Conservation (phyloP, 2,329 filamentous ascomycete species). For the Fusarium gaditjirri region DNA sequence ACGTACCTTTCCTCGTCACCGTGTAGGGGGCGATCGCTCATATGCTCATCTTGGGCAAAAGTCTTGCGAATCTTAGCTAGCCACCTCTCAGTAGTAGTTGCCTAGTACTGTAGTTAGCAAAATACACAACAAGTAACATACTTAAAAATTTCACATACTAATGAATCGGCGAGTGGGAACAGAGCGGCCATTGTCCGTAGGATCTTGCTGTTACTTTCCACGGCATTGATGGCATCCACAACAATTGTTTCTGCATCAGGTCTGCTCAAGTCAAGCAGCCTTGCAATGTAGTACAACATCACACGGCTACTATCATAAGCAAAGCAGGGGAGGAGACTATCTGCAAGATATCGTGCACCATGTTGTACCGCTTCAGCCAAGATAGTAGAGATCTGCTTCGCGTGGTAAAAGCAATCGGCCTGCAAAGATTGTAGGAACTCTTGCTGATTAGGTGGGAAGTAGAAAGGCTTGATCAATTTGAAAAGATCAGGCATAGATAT, state of each 20-base stretch:
- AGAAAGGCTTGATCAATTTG: slow-evolving; percentile 54
- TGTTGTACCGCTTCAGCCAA: slow-evolving; percentile 54
- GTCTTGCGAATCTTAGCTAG: slow-evolving; percentile 51
- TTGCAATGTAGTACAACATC: slow-evolving; percentile 60
- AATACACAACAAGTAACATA: background rate
- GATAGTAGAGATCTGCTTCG: slow-evolving; percentile 52
- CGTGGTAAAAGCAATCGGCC: slow-evolving; percentile 53
- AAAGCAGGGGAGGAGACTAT: slow-evolving; percentile 58
- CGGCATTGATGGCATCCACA: slow-evolving; percentile 52
- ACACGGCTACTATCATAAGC: slow-evolving; percentile 59
- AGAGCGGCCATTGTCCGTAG: slow-evolving; percentile 51
- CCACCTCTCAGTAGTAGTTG: slow-evolving; percentile 54
- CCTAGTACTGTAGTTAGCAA: slow-evolving; percentile 37
- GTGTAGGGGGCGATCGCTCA: slow-evolving; percentile 39
- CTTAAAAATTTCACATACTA: slow-evolving; percentile 44
- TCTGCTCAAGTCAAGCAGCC: slow-evolving; percentile 52
- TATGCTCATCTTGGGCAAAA: slow-evolving; percentile 43
- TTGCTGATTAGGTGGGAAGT: slow-evolving; percentile 52
- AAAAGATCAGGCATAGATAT: slow-evolving; percentile 59
- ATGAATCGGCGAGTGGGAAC: slow-evolving; percentile 53
- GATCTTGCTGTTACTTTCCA: slow-evolving; percentile 54
- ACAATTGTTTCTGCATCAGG: slow-evolving; percentile 51
- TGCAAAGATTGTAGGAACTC: slow-evolving; percentile 52
- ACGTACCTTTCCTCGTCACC: slow-evolving; percentile 34
- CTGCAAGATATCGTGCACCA: slow-evolving; percentile 54